Evolutionary conservation across 768 basidiomycete genomes (phyloP), one percentile per base, ranked within the genome.

Genomic region (Leccinum pellstonianum): DNA sequence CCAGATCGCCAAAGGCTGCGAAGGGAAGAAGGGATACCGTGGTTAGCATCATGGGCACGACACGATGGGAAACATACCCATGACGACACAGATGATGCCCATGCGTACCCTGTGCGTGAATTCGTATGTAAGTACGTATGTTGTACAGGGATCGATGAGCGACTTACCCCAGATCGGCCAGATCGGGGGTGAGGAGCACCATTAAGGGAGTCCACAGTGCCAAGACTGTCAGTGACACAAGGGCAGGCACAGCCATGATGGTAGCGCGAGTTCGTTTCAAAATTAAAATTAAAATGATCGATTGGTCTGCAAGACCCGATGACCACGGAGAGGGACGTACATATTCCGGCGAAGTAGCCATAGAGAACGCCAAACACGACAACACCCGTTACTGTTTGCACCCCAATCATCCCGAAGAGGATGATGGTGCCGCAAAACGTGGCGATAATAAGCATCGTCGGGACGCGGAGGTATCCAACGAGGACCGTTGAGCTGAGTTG

Each of bases 331-430:
- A n/a, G 9, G 48, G 10, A 58, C 78, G 53, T 50, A 79, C 78
- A 75, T 19, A 75, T 75, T 15, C 84, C 84, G n/a, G 77, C 76
- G 62, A 81, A 82, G 64, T 80, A 82, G 12, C 84, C 84, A 62
- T 79, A 85, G 1, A 81, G 61, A 43, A 80, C 60, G 2, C 78
- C 77, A 57, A 82, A 79, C 3, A 76, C 64, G 15, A 82, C 71
- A 17, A 80, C 75, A 6, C 78, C 77, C 1, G 70, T 67, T 0
- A 74, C 71, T 35, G 75, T 75, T 27, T 73, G 72, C 33, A 83
- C 68, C 1, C 76, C 81, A n/a, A 82, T 73, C 57, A 80, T 77
- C 49, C 79, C 76, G 58, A 83, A 83, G 33, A 83, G 72, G 35
- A 81, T 61, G 21, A 76, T 64, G 2, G 73, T 73, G 5, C 76